Conservation (phyloP, 768 basidiomycete genomes). For the Suillus brevipes region DNA sequence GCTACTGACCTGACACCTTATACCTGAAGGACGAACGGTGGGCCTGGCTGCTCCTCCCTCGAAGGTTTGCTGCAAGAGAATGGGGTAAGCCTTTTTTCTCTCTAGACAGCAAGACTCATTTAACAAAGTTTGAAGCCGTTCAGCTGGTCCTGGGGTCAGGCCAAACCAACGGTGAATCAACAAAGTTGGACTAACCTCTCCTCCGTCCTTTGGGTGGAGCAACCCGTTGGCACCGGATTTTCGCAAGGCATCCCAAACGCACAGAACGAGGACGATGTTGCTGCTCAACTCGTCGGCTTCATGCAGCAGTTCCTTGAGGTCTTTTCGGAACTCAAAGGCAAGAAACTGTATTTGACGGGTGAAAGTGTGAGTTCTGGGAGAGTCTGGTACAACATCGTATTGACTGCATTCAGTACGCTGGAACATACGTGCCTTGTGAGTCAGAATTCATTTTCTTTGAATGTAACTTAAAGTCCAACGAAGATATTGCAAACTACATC, state of each 20-base stretch:
- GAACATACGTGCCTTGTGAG: constrained; percentile 64
- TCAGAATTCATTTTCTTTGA: constrained; percentile 4
- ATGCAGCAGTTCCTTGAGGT: constrained; percentile 75
- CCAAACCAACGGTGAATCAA: constrained; percentile 61
- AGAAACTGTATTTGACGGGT: constrained; percentile 68
- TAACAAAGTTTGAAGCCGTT: constrained; percentile 51
- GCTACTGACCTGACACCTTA: background rate
- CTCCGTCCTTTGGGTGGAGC: constrained; percentile 73
- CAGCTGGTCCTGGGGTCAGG: constrained; percentile 63
- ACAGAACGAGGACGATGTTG: constrained; percentile 56
- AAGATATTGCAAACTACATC: constrained; percentile 77
- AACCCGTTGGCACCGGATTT: constrained; percentile 79
- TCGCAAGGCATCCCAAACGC: constrained; percentile 69
- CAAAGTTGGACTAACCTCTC: constrained; percentile 82
- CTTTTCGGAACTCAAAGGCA: constrained; percentile 72
- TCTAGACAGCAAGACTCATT: constrained; percentile 23
- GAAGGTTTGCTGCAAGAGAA: constrained; percentile 75
- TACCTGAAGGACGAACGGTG: constrained; percentile 70
- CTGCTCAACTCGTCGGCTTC: constrained; percentile 56
- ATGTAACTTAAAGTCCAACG: background rate
- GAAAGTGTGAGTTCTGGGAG: constrained; percentile 61
- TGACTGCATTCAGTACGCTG: constrained; percentile 58
- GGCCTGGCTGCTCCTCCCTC: constrained; percentile 75
- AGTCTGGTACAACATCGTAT: background rate
- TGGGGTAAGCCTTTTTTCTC: constrained; percentile 49